These are phyloP conservation scores for Calonectria montana DNA, from an alignment of 2,329 filamentous ascomycete species.

Conservation along the genomic window DNA sequence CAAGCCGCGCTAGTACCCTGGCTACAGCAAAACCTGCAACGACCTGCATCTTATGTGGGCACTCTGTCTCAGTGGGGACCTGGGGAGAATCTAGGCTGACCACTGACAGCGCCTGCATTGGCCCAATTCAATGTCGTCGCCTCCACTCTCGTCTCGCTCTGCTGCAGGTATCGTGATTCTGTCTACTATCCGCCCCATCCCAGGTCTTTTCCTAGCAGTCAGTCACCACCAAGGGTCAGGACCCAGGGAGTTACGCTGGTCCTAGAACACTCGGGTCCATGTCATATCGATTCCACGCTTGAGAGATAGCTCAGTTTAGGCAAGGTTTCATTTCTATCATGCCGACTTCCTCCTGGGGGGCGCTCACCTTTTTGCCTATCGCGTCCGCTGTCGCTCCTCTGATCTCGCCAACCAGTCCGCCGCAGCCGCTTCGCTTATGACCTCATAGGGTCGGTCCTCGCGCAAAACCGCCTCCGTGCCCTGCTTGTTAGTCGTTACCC, in stretches of 20 bases:
- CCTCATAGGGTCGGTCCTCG: constrained; percentile 32
- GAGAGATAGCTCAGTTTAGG: constrained; percentile 14
- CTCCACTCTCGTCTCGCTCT: constrained; percentile 10
- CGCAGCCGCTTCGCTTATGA: constrained; percentile 38
- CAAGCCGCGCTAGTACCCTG: constrained; percentile 17
- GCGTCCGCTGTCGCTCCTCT: constrained; percentile 19
- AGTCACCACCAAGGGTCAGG: constrained; percentile 11
- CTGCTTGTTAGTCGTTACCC: not conserved
- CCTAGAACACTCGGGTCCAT: constrained; percentile 1
- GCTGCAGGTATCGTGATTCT: constrained; percentile 17
- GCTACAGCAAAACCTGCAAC: constrained; percentile 27
- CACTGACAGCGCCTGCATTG: constrained; percentile 36
- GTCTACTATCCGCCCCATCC: constrained; percentile 7
- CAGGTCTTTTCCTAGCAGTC: constrained; percentile 2
- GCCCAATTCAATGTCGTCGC: constrained; percentile 22
- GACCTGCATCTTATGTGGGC: constrained; percentile 25
- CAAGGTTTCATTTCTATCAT: constrained; percentile 34
- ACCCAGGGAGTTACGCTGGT: constrained; percentile 3
- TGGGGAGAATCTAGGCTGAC: constrained; percentile 27
- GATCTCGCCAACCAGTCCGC: constrained; percentile 28
- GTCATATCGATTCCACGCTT: constrained; percentile 15
- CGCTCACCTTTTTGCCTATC: constrained; percentile 28
- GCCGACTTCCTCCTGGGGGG: constrained; percentile 38
- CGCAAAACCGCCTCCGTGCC: not conserved
- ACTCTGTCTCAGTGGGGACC: constrained; percentile 15